Conservation (phyloP, 495 filamentous ascomycete genomes). For the Aspergillus heteromorphus region DNA sequence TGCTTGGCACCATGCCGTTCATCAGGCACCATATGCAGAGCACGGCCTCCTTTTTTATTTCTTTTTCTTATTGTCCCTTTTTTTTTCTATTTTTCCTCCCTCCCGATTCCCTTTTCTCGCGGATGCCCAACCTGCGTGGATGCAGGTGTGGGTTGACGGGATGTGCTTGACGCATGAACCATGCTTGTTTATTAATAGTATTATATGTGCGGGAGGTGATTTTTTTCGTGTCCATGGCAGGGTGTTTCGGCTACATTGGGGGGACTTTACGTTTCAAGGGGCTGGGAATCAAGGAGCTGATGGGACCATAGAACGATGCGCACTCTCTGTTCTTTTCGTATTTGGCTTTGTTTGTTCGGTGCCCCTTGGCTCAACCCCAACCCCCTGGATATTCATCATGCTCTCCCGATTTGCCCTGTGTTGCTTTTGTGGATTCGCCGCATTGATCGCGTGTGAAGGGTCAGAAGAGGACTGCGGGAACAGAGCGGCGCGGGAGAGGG, state of each 20-base stretch:
- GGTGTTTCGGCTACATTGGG: constrained; percentile 17
- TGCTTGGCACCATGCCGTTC: constrained; percentile 10
- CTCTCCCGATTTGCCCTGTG: not conserved
- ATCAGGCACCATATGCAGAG: constrained; percentile 7
- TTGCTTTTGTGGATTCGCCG: not conserved
- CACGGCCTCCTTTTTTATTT: not conserved
- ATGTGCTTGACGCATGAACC: constrained; percentile 23
- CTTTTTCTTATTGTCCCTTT: not conserved
- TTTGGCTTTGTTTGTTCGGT: constrained; percentile 17
- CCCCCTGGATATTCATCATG: constrained; percentile 2
- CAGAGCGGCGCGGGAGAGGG: not conserved
- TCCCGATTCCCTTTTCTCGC: not conserved
- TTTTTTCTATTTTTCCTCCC: not conserved
- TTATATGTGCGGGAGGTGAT: constrained; percentile 13
- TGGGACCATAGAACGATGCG: constrained; percentile 6
- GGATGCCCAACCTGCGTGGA: constrained; percentile 6
- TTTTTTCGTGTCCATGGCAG: constrained; percentile 16
- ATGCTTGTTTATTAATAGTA: constrained; percentile 12
- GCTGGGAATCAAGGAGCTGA: constrained; percentile 8
- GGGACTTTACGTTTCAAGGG: constrained; percentile 16
- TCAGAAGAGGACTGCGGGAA: not conserved
- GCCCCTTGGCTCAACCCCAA: not conserved
- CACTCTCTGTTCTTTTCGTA: constrained; percentile 4
- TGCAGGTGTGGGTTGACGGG: constrained; percentile 14
- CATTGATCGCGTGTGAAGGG: not conserved